Conservation (phyloP, 768 basidiomycete genomes). For the Rhodotorula babjevae region DNA sequence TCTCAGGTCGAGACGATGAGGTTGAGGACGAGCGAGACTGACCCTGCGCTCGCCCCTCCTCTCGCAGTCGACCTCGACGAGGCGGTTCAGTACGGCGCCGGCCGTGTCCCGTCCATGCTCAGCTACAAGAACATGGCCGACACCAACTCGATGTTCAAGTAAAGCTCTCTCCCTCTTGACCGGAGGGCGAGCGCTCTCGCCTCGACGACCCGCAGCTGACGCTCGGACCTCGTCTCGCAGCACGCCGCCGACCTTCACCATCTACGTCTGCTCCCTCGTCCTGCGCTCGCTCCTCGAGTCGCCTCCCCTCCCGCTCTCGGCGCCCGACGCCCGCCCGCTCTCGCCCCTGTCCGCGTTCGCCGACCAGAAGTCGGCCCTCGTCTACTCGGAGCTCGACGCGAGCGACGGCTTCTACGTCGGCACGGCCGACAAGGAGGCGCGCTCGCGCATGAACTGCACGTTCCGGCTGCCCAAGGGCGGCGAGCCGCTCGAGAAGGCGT, state of each 20-base stretch:
- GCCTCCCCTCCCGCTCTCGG: conserved; percentile 35
- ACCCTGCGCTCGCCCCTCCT: too few relatives aligned
- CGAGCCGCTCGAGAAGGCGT: conserved; percentile 66
- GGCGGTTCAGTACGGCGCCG: conserved; percentile 65
- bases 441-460: conserved; percentile 94
- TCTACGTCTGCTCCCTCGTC: conserved; percentile 85
- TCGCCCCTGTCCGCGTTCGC: conserved; percentile 29
- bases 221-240: conserved; percentile 56
- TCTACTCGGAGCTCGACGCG: conserved; percentile 69
- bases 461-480: conserved; percentile 63
- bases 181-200: not conserved
- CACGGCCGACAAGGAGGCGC: conserved; percentile 64
- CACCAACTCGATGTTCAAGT: conserved; percentile 53
- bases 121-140: conserved; percentile 79
- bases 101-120: conserved; percentile 69
- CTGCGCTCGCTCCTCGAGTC: conserved; percentile 56
- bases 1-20: not conserved
- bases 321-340: conserved; percentile 13
- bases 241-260: conserved; percentile 84
- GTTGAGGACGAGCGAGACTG: not conserved
- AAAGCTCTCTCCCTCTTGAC: not conserved
- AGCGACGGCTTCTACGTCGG: conserved; percentile 62
- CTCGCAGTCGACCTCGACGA: conserved; percentile 62
- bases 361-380: conserved; percentile 62
- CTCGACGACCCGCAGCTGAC: too few relatives aligned